Evolutionary conservation across 306 rosid genomes (phyloP).

Genomic region (Quercus berberidifolia): DNA sequence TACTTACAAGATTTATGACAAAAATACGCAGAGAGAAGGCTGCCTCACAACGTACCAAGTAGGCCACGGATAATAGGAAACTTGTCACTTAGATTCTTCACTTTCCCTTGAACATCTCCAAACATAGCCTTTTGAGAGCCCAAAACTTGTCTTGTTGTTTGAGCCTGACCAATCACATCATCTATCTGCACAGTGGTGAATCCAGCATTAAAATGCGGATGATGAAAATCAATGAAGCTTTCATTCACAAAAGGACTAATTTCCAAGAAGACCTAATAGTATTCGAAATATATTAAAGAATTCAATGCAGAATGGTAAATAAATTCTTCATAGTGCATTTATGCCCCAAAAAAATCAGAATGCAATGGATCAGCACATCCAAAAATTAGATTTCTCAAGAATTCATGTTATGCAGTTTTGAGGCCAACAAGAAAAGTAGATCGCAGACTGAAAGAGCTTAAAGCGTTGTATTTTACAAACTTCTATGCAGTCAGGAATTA

Average conservation of each 20-base stretch:
- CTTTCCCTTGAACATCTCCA: slow-evolving; percentile 98
- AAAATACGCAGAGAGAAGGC: background rate
- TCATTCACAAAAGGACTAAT: background rate
- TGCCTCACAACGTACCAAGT: slow-evolving; percentile 52
- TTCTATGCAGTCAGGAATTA: background rate
- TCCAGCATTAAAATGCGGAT: background rate
- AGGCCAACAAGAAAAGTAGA: background rate
- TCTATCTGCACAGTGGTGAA: slow-evolving; percentile 60
- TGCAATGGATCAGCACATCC: too few relatives aligned
- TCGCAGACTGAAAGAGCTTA: background rate
- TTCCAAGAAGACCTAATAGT: background rate
- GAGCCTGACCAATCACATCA: slow-evolving; percentile 99
- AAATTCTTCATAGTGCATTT: background rate
- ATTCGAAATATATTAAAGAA: background rate
- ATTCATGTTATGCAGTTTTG: background rate
- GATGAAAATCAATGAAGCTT: background rate
- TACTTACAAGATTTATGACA: background rate
- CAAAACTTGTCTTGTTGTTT: slow-evolving; percentile 80
- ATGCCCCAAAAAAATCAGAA: background rate
- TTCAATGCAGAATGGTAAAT: background rate
- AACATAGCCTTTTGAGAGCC: slow-evolving; percentile 81
- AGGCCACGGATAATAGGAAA: slow-evolving; percentile 82
- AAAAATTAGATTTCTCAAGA: background rate
- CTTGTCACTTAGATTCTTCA: slow-evolving; percentile 77
- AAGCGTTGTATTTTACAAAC: background rate